These are phyloP conservation scores for Metschnikowia dekortorum DNA, from an alignment of 805 yeast species.

Conservation along the genomic window DNA sequence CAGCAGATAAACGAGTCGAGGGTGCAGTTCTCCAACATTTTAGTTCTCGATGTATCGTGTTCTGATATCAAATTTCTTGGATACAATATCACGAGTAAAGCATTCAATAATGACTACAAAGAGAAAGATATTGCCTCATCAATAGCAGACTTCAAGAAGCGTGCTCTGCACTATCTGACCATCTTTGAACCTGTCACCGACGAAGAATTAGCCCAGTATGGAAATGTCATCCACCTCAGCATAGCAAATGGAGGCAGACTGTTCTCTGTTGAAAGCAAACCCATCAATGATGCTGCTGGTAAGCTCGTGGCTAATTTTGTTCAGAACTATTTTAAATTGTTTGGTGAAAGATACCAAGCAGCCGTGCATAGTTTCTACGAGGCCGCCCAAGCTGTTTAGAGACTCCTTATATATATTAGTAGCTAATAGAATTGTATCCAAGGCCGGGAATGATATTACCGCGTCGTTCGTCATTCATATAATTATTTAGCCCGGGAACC, in stretches of 20 bases:
- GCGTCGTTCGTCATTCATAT: constrained; percentile 6
- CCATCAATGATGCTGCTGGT: constrained; percentile 1
- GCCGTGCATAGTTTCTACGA: constrained; percentile 14
- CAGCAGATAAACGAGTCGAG: constrained; percentile 17
- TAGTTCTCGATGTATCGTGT: constrained; percentile 59
- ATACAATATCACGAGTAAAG: constrained; percentile 61
- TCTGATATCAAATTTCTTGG: constrained; percentile 47
- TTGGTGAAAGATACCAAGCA: constrained; percentile 16
- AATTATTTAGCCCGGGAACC: constrained; percentile 15
- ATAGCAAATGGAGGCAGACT: constrained; percentile 13
- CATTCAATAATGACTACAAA: constrained; percentile 57
- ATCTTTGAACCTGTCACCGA: constrained; percentile 18
- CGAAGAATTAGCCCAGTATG: constrained; percentile 9
- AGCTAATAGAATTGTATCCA: not conserved
- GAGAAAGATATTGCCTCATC: constrained; percentile 49
- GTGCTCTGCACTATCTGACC: constrained; percentile 49
- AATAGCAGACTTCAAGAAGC: constrained; percentile 53
- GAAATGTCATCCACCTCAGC: constrained; percentile 9
- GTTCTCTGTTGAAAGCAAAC: constrained; percentile 1
- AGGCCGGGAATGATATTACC: constrained; percentile 12
- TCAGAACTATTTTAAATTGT: constrained; percentile 13
- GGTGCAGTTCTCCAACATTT: constrained; percentile 33
- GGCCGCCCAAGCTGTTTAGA: constrained; percentile 2
- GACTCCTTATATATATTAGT: not conserved
- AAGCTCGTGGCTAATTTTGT: constrained; percentile 13